Conservation (phyloP, 2,329 filamentous ascomycete species). For the Colletotrichum sp. region DNA sequence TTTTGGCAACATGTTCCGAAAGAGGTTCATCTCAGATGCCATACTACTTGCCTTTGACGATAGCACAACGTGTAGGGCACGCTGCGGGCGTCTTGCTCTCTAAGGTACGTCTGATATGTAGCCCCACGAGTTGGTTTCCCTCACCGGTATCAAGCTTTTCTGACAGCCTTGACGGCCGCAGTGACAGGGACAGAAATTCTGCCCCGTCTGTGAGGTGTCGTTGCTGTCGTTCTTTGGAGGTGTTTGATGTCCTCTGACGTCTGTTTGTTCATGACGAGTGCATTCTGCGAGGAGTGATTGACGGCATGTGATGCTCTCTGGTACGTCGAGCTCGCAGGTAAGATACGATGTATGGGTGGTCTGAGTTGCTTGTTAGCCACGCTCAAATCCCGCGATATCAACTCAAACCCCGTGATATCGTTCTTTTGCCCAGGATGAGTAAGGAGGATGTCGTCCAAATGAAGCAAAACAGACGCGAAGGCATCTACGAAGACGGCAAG, state of each 20-base stretch:
- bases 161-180: neutral
- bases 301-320: neutral
- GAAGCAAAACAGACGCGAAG: neutral
- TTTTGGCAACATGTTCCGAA: neutral
- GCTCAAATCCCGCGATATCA: neutral
- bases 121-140: neutral
- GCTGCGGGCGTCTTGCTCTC: neutral
- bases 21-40: neutral
- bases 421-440: neutral
- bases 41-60: fast-evolving
- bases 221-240: neutral
- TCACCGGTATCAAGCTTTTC: neutral
- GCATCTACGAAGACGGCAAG: neutral
- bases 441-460: neutral
- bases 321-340: neutral
- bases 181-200: neutral
- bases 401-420: neutral
- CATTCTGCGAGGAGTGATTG: fast-evolving
- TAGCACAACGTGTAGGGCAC: neutral
- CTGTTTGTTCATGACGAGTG: neutral
- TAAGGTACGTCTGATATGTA: neutral
- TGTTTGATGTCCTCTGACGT: neutral
- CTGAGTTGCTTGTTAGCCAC: neutral
- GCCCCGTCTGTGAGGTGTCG: neutral
- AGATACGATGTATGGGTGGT: fast-evolving